A percentile compares a stretch with the other conserved stretches of the same genome.
These are phyloP conservation scores for Ceratocystiopsis sp. DNA, from an alignment of 2,329 filamentous ascomycete genomes.

Conservation along the genomic window DNA sequence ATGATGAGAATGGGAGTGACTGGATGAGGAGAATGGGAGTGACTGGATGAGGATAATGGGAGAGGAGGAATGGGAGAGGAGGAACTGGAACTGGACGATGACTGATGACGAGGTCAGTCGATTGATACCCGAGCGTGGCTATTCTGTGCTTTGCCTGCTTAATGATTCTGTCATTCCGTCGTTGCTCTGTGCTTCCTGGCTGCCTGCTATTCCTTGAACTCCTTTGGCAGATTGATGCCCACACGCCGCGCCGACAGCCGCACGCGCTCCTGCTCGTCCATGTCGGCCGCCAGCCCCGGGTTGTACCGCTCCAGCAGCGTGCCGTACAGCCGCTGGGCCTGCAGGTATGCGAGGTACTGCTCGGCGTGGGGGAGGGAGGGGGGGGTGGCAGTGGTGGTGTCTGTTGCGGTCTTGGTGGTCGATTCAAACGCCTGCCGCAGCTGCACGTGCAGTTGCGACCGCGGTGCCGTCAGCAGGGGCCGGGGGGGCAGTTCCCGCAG, in stretches of 20 bases:
- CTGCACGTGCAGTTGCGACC: conserved; percentile 52
- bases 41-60: too few relatives aligned
- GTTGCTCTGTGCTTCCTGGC: too few relatives aligned
- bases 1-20: too few relatives aligned
- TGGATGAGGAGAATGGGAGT: too few relatives aligned
- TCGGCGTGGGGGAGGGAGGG: conserved; percentile 34
- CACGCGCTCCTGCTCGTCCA: conserved; percentile 73
- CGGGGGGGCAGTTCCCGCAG: conserved; percentile 77
- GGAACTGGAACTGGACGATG: too few relatives aligned
- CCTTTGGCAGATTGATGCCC: conserved; percentile 71
- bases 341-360: conserved; percentile 65
- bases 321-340: conserved; percentile 71
- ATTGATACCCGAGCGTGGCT: too few relatives aligned
- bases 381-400: conserved; percentile 10
- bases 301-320: conserved; percentile 83
- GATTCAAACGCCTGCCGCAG: conserved; percentile 45
- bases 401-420: conserved; percentile 13
- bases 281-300: conserved; percentile 54
- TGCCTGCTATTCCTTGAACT: too few relatives aligned
- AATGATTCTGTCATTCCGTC: too few relatives aligned
- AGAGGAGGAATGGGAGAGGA: too few relatives aligned
- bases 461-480: conserved; percentile 33
- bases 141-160: too few relatives aligned
- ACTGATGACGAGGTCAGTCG: too few relatives aligned
- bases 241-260: conserved; percentile 71